phyloP scores from a whole-genome alignment of 2,329 filamentous ascomycete genomes.

The Lachnellula arida region DNA sequence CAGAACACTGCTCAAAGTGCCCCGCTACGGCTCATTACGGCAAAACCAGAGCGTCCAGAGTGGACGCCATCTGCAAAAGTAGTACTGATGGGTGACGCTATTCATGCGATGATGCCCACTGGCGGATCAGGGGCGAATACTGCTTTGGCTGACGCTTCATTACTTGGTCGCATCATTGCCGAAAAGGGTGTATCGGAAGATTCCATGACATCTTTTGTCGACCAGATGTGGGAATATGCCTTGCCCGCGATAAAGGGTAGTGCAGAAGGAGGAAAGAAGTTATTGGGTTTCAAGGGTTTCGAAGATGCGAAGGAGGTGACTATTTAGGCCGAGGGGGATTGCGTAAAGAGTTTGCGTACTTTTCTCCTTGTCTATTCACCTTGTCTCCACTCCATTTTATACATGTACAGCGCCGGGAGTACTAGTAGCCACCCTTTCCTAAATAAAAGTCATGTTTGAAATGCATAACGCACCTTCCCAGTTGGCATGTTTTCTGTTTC shows the following conservation, averaged over 20 bases:
- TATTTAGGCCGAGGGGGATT: background rate
- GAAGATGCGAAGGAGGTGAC: slow-evolving; percentile 6
- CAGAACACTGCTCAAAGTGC: slow-evolving; percentile 9
- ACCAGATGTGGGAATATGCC: slow-evolving; percentile 9
- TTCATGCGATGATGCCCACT: slow-evolving; percentile 17
- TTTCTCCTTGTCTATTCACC: no score
- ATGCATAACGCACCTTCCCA: no score
- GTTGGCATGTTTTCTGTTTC: no score
- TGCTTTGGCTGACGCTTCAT: slow-evolving; percentile 18
- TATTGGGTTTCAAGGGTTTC: slow-evolving; percentile 11
- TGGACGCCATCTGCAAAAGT: slow-evolving; percentile 9
- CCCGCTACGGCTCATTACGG: slow-evolving; percentile 9
- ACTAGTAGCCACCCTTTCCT: no score
- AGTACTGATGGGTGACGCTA: slow-evolving; percentile 14
- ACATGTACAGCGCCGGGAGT: no score
- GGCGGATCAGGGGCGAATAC: slow-evolving; percentile 20
- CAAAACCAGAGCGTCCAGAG: slow-evolving; percentile 9
- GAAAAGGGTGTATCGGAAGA: slow-evolving; percentile 1
- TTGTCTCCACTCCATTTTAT: no score
- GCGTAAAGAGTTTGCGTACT: no score
- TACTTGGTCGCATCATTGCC: background rate
- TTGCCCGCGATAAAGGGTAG: slow-evolving; percentile 5
- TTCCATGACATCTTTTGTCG: background rate
- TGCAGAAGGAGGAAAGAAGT: background rate
- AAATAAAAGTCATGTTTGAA: no score